Evolutionary conservation across 2,329 filamentous ascomycete genomes (phyloP).

Genomic region (Sodiomyces alkalinus): DNA sequence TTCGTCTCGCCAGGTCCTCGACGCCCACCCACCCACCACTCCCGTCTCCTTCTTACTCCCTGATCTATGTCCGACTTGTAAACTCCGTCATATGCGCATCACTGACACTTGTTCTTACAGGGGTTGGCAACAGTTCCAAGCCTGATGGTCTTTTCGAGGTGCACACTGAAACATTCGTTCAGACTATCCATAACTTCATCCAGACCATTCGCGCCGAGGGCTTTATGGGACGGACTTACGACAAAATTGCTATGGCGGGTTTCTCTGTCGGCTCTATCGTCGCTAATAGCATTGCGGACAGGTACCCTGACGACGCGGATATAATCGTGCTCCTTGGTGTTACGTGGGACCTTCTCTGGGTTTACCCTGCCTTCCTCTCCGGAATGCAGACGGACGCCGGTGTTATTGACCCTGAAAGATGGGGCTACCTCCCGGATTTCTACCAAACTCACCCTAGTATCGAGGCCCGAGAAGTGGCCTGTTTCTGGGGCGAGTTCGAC

Average conservation of each 20-base stretch:
- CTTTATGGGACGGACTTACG: slow-evolving; percentile 3
- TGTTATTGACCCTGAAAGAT: slow-evolving; percentile 6
- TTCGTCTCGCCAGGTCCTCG: no score
- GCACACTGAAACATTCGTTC: slow-evolving; percentile 9
- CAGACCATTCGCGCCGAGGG: slow-evolving; percentile 6
- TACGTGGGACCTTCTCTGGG: slow-evolving; percentile 6
- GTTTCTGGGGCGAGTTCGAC: slow-evolving; percentile 9
- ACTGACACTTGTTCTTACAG: background rate
- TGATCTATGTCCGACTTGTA: no score
- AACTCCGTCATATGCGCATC: slow-evolving; percentile 2
- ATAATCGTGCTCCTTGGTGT: slow-evolving; percentile 7
- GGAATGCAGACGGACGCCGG: slow-evolving; percentile 7
- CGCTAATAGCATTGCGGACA: slow-evolving; percentile 5
- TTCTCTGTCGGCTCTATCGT: slow-evolving; percentile 4
- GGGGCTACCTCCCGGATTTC: slow-evolving; percentile 5
- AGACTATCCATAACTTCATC: slow-evolving; percentile 8
- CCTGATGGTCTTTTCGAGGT: slow-evolving; percentile 10
- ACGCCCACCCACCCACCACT: no score
- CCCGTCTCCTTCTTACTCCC: no score
- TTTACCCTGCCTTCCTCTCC: slow-evolving; percentile 9
- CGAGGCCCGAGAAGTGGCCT: slow-evolving; percentile 7
- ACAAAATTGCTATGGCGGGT: slow-evolving; percentile 4
- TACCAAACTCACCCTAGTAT: slow-evolving; percentile 9
- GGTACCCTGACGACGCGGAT: slow-evolving; percentile 8
- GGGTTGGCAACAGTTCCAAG: slow-evolving; percentile 9